These are phyloP conservation scores for Yamadazyma blattariae DNA, from an alignment of 1,139 yeast genomes.

Conservation along the genomic window DNA sequence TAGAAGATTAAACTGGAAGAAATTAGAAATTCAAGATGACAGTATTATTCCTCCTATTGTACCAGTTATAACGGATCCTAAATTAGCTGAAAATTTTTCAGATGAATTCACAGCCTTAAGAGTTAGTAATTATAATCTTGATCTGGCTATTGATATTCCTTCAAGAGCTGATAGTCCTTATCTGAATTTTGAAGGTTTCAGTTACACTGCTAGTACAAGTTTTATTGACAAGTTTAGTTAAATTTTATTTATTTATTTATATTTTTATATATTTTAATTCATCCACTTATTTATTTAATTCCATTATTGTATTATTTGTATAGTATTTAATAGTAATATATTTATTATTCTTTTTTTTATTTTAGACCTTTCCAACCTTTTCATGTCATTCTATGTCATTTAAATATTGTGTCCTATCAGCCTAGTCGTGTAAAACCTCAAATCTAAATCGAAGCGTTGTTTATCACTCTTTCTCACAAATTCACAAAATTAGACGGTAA, in stretches of 20 bases:
- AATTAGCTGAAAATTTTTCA: slow-evolving; percentile 32
- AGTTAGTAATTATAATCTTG: slow-evolving; percentile 20
- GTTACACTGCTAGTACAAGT: slow-evolving; percentile 29
- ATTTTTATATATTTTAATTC: background rate
- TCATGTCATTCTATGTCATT: too few species aligned
- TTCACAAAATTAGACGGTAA: slow-evolving; percentile 3
- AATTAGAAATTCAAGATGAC: slow-evolving; percentile 20
- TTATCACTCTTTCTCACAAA: slow-evolving; percentile 5
- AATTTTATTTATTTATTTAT: background rate
- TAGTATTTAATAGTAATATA: too few species aligned
- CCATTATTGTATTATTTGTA: too few species aligned
- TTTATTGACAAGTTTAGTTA: slow-evolving; percentile 13
- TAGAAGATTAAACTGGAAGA: slow-evolving; percentile 29
- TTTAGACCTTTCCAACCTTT: too few species aligned
- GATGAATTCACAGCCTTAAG: slow-evolving; percentile 27
- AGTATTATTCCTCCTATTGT: slow-evolving; percentile 26
- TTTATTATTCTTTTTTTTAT: too few species aligned
- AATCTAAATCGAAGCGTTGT: background rate
- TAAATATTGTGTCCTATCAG: too few species aligned
- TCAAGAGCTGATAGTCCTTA: slow-evolving; percentile 4
- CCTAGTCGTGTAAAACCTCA: background rate
- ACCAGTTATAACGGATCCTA: slow-evolving; percentile 34
- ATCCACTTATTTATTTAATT: background rate
- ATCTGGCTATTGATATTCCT: slow-evolving; percentile 14
- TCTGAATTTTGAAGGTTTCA: slow-evolving; percentile 23